These are phyloP conservation scores for Ceratocystis ficicola DNA, from an alignment of 2,329 filamentous ascomycete species.

Conservation along the genomic window DNA sequence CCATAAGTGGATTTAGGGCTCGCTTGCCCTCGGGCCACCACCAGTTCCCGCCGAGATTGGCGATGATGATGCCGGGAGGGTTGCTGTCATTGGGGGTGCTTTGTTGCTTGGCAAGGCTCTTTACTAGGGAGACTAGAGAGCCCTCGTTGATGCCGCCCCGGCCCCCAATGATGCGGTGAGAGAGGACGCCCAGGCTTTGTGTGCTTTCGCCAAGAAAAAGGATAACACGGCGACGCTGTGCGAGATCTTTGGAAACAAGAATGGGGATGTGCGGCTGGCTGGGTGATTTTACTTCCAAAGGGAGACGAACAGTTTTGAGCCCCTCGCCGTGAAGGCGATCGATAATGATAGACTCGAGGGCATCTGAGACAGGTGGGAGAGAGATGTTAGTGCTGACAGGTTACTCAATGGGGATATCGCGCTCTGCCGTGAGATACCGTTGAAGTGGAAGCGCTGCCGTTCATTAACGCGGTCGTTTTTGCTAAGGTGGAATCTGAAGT, in stretches of 20 bases:
- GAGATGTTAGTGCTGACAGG: not conserved
- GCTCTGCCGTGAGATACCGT: constrained; percentile 40
- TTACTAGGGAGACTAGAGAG: constrained; percentile 54
- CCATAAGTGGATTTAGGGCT: constrained; percentile 47
- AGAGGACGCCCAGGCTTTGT: constrained; percentile 64
- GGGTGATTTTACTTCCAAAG: constrained; percentile 35
- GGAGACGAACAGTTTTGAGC: constrained; percentile 49
- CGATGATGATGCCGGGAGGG: constrained; percentile 53
- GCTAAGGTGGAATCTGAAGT: constrained; percentile 63
- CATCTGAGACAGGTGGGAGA: constrained; percentile 36
- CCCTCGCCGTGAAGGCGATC: constrained; percentile 50
- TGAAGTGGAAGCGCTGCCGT: constrained; percentile 60
- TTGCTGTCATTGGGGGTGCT: constrained; percentile 29
- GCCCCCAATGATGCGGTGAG: constrained; percentile 54
- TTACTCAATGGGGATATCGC: not conserved
- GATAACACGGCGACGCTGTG: constrained; percentile 49
- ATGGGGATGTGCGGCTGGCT: constrained; percentile 54
- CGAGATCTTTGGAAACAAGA: constrained; percentile 43
- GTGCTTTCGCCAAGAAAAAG: constrained; percentile 60
- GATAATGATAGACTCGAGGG: constrained; percentile 48
- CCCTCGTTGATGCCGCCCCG: constrained; percentile 56
- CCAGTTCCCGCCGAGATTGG: constrained; percentile 64
- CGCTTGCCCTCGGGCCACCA: constrained; percentile 58
- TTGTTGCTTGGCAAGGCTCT: constrained; percentile 32
- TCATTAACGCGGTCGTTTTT: constrained; percentile 68